These are phyloP conservation scores for Debaryomyces coudertii DNA, from an alignment of 1,139 yeast genomes.

Conservation along the genomic window DNA sequence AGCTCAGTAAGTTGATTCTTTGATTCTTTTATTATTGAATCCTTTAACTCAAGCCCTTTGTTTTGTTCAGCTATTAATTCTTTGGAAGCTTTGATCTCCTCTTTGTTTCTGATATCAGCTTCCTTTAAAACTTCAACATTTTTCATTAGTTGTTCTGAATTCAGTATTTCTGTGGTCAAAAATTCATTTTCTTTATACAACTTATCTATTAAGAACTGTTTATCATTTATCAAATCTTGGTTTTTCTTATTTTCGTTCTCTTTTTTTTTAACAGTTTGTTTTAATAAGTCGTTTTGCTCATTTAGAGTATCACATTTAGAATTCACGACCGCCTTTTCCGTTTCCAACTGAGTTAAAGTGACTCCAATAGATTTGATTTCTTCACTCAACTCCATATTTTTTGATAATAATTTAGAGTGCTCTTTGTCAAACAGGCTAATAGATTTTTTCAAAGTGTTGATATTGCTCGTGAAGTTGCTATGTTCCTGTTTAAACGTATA, in stretches of 20 bases:
- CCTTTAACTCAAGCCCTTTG: neutral
- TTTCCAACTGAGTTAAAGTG: neutral
- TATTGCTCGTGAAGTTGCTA: constrained; percentile 16
- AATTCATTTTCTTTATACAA: neutral
- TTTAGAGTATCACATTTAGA: neutral
- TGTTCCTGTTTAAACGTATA: constrained; percentile 16
- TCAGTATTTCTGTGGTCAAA: neutral
- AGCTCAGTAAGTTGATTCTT: neutral
- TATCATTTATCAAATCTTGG: neutral
- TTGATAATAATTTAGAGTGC: neutral
- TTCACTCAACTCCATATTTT: neutral
- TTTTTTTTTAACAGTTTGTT: neutral
- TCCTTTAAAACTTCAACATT: neutral
- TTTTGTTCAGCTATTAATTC: neutral
- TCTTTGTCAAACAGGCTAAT: neutral
- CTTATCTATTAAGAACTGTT: constrained; percentile 1
- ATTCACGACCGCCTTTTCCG: neutral
- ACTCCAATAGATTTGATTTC: neutral
- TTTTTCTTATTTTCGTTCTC: neutral
- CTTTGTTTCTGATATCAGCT: neutral
- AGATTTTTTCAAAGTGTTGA: constrained; percentile 2
- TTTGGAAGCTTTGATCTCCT: neutral
- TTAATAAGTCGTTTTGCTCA: neutral
- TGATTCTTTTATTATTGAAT: neutral
- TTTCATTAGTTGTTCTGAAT: neutral